Evolutionary conservation across 129 eudicot species (phyloP).

Genomic region (Arctium lappa): DNA sequence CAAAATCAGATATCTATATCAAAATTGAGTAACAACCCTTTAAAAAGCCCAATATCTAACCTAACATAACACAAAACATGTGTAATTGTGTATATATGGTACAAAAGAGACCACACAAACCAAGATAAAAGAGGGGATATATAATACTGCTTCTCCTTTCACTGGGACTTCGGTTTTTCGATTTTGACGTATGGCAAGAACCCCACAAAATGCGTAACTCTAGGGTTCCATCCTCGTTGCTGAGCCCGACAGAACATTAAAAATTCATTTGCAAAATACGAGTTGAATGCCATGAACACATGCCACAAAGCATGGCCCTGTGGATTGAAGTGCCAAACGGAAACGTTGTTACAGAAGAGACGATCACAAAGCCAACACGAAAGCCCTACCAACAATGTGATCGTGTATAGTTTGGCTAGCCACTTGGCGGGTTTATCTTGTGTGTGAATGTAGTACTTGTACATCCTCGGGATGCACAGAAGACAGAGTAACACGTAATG

Average conservation of each 20-base stretch:
- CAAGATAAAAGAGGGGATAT: background rate
- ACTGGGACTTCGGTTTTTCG: slow-evolving; percentile 62
- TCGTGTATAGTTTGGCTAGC: slow-evolving; percentile 54
- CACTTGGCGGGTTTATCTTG: slow-evolving; percentile 58
- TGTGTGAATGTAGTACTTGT: slow-evolving; percentile 74
- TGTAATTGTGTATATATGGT: background rate
- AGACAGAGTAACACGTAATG: slow-evolving; percentile 70
- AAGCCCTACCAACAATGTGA: slow-evolving; percentile 48
- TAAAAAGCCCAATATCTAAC: background rate
- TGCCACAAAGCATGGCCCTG: slow-evolving; percentile 93
- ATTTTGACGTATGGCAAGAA: slow-evolving; percentile 73
- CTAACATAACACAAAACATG: background rate
- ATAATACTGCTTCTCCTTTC: background rate
- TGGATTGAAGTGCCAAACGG: slow-evolving; percentile 65
- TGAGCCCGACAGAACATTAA: slow-evolving; percentile 84
- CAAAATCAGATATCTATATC: slow-evolving; percentile 4
- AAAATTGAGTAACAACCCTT: slow-evolving; percentile 1
- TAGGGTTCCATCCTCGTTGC: slow-evolving; percentile 76
- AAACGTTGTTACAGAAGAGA: slow-evolving; percentile 48
- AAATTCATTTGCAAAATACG: slow-evolving; percentile 64
- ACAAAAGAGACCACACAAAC: slow-evolving; percentile 4
- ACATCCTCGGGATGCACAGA: slow-evolving; percentile 85
- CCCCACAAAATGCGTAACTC: slow-evolving; percentile 51
- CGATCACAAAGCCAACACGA: slow-evolving; percentile 68
- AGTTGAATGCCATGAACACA: slow-evolving; percentile 63